phyloP scores from a whole-genome alignment of 2,329 filamentous ascomycete genomes.

The Alternaria longipes region DNA sequence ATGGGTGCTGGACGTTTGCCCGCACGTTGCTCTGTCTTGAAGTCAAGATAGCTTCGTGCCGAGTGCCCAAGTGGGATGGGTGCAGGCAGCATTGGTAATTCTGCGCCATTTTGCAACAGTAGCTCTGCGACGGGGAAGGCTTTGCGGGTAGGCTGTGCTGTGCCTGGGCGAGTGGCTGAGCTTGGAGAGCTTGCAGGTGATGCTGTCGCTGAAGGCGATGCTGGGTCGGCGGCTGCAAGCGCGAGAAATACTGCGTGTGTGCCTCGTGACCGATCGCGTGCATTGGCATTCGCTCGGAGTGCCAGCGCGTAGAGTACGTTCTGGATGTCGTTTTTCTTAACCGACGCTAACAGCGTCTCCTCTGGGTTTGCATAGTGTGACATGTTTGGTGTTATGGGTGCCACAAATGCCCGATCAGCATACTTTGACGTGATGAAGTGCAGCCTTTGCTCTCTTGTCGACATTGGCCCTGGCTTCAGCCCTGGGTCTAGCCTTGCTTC shows the following conservation, averaged over 20 bases:
- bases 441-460: constrained; percentile 88
- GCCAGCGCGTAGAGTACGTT: constrained; percentile 91
- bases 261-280: constrained; percentile 78
- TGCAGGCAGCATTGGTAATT: constrained; percentile 78
- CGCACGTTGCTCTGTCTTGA: constrained; percentile 66
- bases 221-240: constrained; percentile 90
- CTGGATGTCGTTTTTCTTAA: constrained; percentile 96
- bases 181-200: constrained; percentile 56
- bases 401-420: constrained; percentile 81
- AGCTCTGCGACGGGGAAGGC: constrained; percentile 91
- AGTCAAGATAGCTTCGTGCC: constrained; percentile 84
- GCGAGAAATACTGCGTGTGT: constrained; percentile 92
- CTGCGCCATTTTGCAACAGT: constrained; percentile 90
- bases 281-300: constrained; percentile 84
- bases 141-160: constrained; percentile 53
- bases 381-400: constrained; percentile 76
- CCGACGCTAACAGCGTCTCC: constrained; percentile 87
- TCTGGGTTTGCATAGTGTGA: constrained; percentile 82
- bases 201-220: constrained; percentile 68
- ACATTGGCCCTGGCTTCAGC: constrained; percentile 77
- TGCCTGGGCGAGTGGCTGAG: constrained; percentile 54
- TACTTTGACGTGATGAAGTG: constrained; percentile 97
- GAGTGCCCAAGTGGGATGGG: constrained; percentile 84
- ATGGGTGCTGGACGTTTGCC: constrained; percentile 51
- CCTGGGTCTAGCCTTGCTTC: constrained; percentile 81